A percentile compares a stretch with the other conserved stretches of the same genome.
Evolutionary conservation across 352 stramenopile genomes (phyloP).

Genomic region (Aphanomyces astaci): DNA sequence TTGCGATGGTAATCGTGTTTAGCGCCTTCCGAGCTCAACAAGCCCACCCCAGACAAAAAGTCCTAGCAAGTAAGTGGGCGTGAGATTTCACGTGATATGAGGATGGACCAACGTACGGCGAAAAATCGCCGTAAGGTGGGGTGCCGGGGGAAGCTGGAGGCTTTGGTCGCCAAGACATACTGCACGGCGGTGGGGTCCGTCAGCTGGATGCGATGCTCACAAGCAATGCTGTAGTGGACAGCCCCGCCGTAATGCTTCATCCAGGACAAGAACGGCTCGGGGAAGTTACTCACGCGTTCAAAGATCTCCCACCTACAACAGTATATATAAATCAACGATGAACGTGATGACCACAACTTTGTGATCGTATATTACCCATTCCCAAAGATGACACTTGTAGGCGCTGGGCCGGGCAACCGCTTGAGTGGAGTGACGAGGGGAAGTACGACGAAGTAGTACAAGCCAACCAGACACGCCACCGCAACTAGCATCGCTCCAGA

Average conservation of each 20-base stretch:
- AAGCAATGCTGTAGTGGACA: background rate
- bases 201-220: background rate
- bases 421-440: background rate
- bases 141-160: background rate
- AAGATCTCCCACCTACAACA: background rate
- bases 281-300: background rate
- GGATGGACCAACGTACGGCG: background rate
- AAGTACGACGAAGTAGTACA: background rate
- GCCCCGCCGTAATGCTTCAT: background rate
- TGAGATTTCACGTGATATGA: background rate
- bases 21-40: conserved; percentile 6
- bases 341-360: background rate
- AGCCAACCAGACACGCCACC: background rate
- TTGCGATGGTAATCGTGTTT: conserved; percentile 8
- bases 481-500: background rate
- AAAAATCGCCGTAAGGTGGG: background rate
- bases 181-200: background rate
- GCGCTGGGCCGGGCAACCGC: background rate
- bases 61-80: background rate
- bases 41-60: background rate
- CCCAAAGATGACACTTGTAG: background rate
- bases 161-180: background rate
- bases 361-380: background rate
- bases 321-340: too few species aligned
- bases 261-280: background rate